A percentile compares a stretch with the other conserved stretches of the same genome.
Conservation (phyloP, 2,329 filamentous ascomycete species). For the Scedosporium aurantiacum region DNA sequence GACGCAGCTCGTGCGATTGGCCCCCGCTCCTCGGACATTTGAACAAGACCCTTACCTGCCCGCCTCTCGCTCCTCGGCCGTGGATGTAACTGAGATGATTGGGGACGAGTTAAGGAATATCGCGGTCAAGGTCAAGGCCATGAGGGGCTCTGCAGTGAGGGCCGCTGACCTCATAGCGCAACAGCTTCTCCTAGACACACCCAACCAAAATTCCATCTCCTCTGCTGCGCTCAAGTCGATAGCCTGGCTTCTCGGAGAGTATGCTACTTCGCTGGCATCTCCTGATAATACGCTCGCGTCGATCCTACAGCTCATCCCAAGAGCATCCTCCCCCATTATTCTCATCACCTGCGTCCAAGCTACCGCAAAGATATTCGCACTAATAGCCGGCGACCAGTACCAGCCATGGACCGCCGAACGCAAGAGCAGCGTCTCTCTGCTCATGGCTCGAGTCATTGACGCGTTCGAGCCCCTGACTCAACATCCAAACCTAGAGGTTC, state of each 20-base stretch:
- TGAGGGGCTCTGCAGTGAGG: conserved; percentile 68
- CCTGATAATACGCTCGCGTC: conserved; percentile 64
- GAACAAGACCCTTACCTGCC: conserved; percentile 21
- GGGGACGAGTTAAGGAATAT: conserved; percentile 82
- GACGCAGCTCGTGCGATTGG: conserved; percentile 69
- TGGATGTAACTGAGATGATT: conserved; percentile 56
- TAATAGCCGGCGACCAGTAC: conserved; percentile 54
- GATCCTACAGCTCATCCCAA: conserved; percentile 56
- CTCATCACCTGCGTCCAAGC: conserved; percentile 77
- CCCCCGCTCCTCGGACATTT: conserved; percentile 36
- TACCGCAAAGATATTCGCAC: conserved; percentile 72
- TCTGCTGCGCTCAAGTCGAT: conserved; percentile 62
- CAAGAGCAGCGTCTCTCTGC: conserved; percentile 62
- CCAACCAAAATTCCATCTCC: conserved; percentile 43
- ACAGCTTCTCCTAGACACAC: conserved; percentile 40
- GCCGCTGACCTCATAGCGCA: conserved; percentile 69
- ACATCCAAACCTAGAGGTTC: conserved; percentile 84
- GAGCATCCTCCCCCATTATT: conserved; percentile 48
- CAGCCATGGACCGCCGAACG: conserved; percentile 60
- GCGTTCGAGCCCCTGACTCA: conserved; percentile 67
- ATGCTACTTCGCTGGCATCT: conserved; percentile 57
- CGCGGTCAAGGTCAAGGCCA: conserved; percentile 78
- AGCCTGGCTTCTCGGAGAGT: conserved; percentile 85
- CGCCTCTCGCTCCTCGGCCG: conserved; percentile 16
- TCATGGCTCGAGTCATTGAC: conserved; percentile 73